Evolutionary conservation across 2,329 filamentous ascomycete species (phyloP), one percentile per base, ranked within the genome.

Genomic region (Sporothrix luriei): DNA sequence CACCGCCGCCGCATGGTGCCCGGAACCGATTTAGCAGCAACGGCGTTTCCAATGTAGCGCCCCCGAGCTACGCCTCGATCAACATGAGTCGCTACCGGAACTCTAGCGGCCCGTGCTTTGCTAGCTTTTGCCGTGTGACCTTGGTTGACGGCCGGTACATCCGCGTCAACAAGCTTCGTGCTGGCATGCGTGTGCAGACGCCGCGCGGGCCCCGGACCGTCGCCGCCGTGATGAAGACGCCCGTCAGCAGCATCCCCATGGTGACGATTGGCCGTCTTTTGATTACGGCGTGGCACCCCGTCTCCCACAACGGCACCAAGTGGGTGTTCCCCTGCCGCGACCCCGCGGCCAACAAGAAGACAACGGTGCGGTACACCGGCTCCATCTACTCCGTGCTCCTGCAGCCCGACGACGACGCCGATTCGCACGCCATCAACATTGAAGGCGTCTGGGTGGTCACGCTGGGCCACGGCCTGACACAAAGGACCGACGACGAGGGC

Each of bases 211-310:
- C 79, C 0, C 80, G 85, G 4, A 77, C 78, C 26, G 84, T 90
- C 6, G 80, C 75, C 0, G 81, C 82, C 7, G 80, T 90, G 7
- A 76, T 90, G 38, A 82, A 80, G 74, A 88, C 85, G 5, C 75
- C 76, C 0, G 81, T 87, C 0, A 68, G 71, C 2, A 70, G 76
- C 52, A 77, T 77, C 48, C 70, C 74, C 1, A 79, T 89, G 74
- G 85, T 83, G 70, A 78, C 78, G 0, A 75, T 88, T 0, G 81
- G 80, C 1, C 74, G 71, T 0, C 77, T 88, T 9, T 75, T 84
- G 7, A 82, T 88, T 38, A 89, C 87, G 29, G 83, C 84, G 0
- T 89, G 85, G 85, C 88, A 90, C 74, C 87, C 87, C 0, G 76
- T 90, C 2, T 73, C 61, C 49, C 54, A 70, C 48, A 67, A 70